Conservation (phyloP, 2,329 filamentous ascomycete species). For the Ophiostoma novo-ulmi region DNA sequence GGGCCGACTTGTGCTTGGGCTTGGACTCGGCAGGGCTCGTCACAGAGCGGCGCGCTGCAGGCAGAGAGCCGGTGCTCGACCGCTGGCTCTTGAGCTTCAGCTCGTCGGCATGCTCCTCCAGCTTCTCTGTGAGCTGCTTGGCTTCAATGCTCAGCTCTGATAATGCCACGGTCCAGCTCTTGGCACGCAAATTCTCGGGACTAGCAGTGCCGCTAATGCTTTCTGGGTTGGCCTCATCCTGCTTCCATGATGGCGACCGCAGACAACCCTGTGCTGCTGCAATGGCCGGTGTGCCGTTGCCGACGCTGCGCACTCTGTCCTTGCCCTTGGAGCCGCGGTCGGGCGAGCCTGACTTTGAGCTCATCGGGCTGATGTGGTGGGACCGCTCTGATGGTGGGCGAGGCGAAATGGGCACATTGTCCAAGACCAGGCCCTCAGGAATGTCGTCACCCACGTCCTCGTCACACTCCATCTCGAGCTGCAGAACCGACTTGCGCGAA, state of each 20-base stretch:
- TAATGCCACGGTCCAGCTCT: slow-evolving; percentile 70
- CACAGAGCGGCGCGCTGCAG: slow-evolving; percentile 34
- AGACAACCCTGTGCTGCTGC: slow-evolving; percentile 56
- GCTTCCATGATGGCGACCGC: slow-evolving; percentile 52
- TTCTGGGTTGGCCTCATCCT: slow-evolving; percentile 37
- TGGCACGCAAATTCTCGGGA: slow-evolving; percentile 52
- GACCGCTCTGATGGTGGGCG: slow-evolving; percentile 53
- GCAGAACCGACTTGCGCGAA: slow-evolving; percentile 61
- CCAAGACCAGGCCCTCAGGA: slow-evolving; percentile 71
- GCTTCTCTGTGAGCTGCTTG: slow-evolving; percentile 67
- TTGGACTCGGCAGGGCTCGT: slow-evolving; percentile 40
- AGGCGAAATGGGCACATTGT: slow-evolving; percentile 80
- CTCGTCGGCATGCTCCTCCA: slow-evolving; percentile 71
- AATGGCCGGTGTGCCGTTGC: slow-evolving; percentile 59
- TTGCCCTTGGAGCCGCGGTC: slow-evolving; percentile 44
- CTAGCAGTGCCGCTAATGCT: slow-evolving; percentile 35
- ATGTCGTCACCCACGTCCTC: slow-evolving; percentile 73
- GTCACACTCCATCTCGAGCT: slow-evolving; percentile 71
- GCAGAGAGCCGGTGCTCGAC: slow-evolving; percentile 37
- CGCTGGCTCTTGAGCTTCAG: slow-evolving; percentile 46
- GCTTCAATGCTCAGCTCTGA: slow-evolving; percentile 67
- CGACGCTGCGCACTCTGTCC: slow-evolving; percentile 50
- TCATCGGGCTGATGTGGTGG: slow-evolving; percentile 42
- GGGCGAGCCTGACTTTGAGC: slow-evolving; percentile 51
- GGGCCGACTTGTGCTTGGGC: slow-evolving; percentile 58